These are phyloP conservation scores for Xylogone sp. DNA, from an alignment of 2,329 filamentous ascomycete species.

Conservation along the genomic window DNA sequence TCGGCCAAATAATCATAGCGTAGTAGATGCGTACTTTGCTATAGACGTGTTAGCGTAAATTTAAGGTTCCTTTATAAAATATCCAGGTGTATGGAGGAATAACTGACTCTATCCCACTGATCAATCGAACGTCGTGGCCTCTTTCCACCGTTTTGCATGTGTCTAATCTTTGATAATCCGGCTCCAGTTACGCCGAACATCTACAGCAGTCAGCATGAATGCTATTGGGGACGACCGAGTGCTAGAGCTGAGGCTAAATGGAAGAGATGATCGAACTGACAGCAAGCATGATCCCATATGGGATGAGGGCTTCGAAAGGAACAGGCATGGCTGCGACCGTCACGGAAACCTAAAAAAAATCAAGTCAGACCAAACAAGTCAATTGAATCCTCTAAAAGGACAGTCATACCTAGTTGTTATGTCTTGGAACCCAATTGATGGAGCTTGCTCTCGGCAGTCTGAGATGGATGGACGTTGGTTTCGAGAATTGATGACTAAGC, in stretches of 20 bases:
- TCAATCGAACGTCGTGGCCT: slow-evolving; percentile 34
- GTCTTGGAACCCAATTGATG: slow-evolving; percentile 17
- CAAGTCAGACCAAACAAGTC: slow-evolving; percentile 6
- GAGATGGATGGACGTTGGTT: slow-evolving; percentile 10
- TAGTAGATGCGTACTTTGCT: slow-evolving; percentile 30
- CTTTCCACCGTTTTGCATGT: slow-evolving; percentile 36
- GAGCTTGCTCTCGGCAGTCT: slow-evolving; percentile 1
- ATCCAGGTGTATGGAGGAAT: slow-evolving; percentile 1
- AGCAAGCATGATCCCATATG: slow-evolving; percentile 35
- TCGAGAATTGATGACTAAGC: slow-evolving; percentile 13
- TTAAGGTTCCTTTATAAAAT: background rate
- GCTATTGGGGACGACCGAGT: background rate
- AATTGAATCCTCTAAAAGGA: background rate
- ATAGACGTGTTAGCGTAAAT: slow-evolving; percentile 17
- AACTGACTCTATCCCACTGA: slow-evolving; percentile 36
- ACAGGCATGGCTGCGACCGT: slow-evolving; percentile 32
- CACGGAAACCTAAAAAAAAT: slow-evolving; percentile 13
- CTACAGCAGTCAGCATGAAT: slow-evolving; percentile 22
- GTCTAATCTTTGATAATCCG: slow-evolving; percentile 33
- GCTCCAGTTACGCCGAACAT: slow-evolving; percentile 37
- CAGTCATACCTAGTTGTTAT: slow-evolving; percentile 14
- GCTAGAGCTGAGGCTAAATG: background rate
- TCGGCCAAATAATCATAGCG: background rate
- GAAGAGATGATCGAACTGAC: slow-evolving; percentile 23
- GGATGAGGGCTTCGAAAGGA: slow-evolving; percentile 37